Evolutionary conservation across 1,284 basidiomycete species (phyloP), one percentile per base, ranked within the genome.

Genomic region (Abortiporus biennis): DNA sequence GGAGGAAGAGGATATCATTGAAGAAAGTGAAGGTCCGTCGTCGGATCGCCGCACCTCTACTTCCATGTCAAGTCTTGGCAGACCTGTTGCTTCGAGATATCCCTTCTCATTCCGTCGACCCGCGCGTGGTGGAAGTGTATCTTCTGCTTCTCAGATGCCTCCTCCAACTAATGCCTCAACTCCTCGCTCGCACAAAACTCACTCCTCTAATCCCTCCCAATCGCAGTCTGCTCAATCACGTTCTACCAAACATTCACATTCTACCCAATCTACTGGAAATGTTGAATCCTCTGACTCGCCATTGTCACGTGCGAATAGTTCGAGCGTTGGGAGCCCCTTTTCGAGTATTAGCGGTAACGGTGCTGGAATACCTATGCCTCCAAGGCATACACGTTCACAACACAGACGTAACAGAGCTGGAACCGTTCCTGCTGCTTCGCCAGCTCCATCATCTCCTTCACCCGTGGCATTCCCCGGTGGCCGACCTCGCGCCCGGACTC

Each of bases 41-140:
- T 71, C 74, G 22, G 61, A 56, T 9, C 71, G 72, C 29, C 72
- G 78, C 22, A 80, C 75, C 1, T 85, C 83, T 3, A 82, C 76
- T 15, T 88, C 85, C 3, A 78, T 89, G 76, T 87, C 85, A 4
- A 83, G 80, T 51, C 71, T 89, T 4, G 86, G 85, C 1, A 79
- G 81, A n/a, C 85, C 84, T 1, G 67, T 89, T 40, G 58, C 63
- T 15, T 78, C 80, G 4, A 72, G 80, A 1, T 85, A 83, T 56
- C 85, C 82, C 3, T 85, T 86, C 70, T 69, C 76, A 44, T 76
- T 77, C 63, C 74, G 79, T 20, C 69, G 71, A 6, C 77, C 77
- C 16, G 54, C 59, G 6, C 68, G 76, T 19, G 69, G 71, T 0
- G 63, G 64, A 11, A 74, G 64, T 54, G 51, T 54, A 36, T 76